Evolutionary conservation across 768 basidiomycete genomes (phyloP), one percentile per base, ranked within the genome.

Genomic region (Porphyrellus cyaneotinctus): DNA sequence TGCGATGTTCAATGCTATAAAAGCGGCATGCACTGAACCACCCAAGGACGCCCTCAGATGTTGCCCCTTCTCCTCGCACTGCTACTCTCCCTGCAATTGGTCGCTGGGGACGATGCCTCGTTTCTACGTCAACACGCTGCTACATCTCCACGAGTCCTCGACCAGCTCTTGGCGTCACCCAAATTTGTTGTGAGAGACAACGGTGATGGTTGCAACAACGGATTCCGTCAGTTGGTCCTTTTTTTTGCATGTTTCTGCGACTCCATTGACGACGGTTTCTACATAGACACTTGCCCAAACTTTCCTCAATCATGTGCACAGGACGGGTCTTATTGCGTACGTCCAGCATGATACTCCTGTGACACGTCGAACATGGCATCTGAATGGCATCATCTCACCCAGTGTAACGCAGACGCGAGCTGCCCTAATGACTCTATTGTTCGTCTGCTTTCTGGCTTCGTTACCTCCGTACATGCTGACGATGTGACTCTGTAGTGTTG

Each of bases 271-370:
- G 20, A 1, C 33, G 13, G 24, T 37, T 33, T 31, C 22, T 14
- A 4, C 20, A 15, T 11, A 66, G 64, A 55, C 3, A 14, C 43
- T 23, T 66, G 65, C 18, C 7, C 58, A 11, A 63, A 59, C 52
- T 63, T 32, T 26, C 58, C 65, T 11, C 2, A 47, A 12, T 5
- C 24, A 28, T 66, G 65, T 26, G 63, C 53, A 18, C 60, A 47
- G 2, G 42, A 38, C 23, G 63, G 63, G 20, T 52, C 37, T 43
- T 60, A 23, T n/a, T 67, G 65, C 23, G 65, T 66, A 60, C 26
- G 59, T 14, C 7, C 20, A 4, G 2, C 24, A 2, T 12, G n/a
- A n/a, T 28, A 9, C 26, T 28, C 26, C 9, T 5, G 26, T 9
- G 26, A 28, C 26, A 9, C 9, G 26, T 9, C 26, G 9, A 28